These are phyloP conservation scores for Hymenoscyphus infarciens DNA, from an alignment of 2,329 filamentous ascomycete genomes.

Conservation along the genomic window DNA sequence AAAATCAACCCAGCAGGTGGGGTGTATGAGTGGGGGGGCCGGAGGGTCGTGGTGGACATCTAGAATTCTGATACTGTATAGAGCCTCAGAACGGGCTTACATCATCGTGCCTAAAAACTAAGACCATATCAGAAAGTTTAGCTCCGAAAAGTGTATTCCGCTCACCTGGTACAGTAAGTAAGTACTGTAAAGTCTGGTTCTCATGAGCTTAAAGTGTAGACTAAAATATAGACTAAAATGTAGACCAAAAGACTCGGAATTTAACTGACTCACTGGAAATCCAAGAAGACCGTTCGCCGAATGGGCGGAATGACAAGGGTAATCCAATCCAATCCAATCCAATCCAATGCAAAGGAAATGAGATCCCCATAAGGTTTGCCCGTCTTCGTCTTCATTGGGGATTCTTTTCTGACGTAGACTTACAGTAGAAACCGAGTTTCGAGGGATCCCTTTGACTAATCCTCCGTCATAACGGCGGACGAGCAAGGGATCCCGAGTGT, in stretches of 20 bases:
- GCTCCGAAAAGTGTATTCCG: neutral
- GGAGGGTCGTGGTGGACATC: neutral
- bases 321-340: neutral
- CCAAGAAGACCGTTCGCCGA: neutral
- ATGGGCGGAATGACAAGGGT: neutral
- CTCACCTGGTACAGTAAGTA: too few species aligned
- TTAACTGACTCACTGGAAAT: neutral
- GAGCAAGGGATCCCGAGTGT: neutral
- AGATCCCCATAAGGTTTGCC: neutral
- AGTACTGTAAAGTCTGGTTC: too few species aligned
- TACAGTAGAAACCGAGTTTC: neutral
- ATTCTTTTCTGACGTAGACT: neutral
- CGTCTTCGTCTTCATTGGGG: neutral
- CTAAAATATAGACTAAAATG: too few species aligned
- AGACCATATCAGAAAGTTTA: neutral
- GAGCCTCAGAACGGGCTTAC: neutral
- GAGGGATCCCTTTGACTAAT: neutral
- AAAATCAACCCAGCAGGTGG: neutral
- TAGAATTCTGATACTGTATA: neutral
- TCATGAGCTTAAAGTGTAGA: neutral
- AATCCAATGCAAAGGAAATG: constrained; percentile 1
- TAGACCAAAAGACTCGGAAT: too few species aligned
- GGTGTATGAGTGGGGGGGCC: neutral
- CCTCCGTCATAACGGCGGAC: constrained; percentile 1
- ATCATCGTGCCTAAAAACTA: neutral